Conservation (phyloP, 225 moss, liverwort and hornwort species). For the Pseudisothecium myosuroides region DNA sequence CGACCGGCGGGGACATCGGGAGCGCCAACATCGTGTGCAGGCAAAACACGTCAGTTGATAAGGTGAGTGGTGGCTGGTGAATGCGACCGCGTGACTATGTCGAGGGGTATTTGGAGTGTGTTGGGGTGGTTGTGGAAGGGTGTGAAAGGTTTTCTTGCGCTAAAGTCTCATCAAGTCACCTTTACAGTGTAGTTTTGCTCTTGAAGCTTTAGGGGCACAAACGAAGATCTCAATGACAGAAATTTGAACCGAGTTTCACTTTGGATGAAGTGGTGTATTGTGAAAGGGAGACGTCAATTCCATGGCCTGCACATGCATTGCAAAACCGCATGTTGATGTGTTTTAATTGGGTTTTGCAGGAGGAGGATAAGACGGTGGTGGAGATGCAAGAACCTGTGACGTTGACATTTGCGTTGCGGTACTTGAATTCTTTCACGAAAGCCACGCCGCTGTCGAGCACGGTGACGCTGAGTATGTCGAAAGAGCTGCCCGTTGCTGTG, state of each 20-base stretch:
- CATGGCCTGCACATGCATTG: no score
- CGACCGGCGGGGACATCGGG: constrained; percentile 83
- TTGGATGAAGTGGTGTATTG: background rate
- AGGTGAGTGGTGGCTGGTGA: constrained; percentile 6
- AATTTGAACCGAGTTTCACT: background rate
- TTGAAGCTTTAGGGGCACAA: no score
- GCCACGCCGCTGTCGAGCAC: constrained; percentile 74
- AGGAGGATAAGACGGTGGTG: constrained; percentile 80
- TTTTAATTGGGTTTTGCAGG: background rate
- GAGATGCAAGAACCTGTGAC: constrained; percentile 95
- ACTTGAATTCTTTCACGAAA: constrained; percentile 93
- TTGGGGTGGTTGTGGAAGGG: background rate
- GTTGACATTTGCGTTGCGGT: constrained; percentile 78
- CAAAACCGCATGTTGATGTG: background rate
- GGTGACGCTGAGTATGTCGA: constrained; percentile 92
- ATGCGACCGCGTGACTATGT: no score
- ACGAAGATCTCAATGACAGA: no score
- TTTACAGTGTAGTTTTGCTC: no score
- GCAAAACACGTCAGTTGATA: constrained; percentile 85
- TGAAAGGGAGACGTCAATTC: background rate
- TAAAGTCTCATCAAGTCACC: background rate
- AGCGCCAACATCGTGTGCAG: constrained; percentile 84
- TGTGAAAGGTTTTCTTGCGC: background rate
- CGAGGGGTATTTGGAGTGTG: background rate
- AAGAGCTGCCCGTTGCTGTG: constrained; percentile 89